Percentiles rank a stretch among this genome's conserved stretches.
Evolutionary conservation across 129 eudicot species (phyloP).

Genomic region (Mikania micrantha): DNA sequence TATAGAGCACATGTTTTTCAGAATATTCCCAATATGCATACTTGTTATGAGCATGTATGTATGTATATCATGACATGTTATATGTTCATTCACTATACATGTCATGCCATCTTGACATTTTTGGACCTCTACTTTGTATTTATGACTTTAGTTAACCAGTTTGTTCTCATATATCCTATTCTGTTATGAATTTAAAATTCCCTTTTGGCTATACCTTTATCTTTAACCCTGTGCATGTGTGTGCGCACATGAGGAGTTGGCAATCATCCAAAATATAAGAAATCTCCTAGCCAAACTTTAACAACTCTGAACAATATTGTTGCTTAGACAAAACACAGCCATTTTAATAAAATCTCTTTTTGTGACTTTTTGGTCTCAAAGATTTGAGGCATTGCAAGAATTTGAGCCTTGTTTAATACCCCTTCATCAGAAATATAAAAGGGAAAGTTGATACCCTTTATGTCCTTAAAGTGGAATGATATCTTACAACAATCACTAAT

Average conservation of each 20-base stretch:
- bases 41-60: not conserved
- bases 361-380: slow-evolving; percentile 36
- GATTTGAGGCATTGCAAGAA: slow-evolving; percentile 30
- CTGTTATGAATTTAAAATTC: not conserved
- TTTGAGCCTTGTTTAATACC: slow-evolving; percentile 18
- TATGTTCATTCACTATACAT: not conserved
- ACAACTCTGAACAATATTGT: slow-evolving; percentile 23
- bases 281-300: slow-evolving; percentile 27
- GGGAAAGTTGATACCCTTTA: not conserved
- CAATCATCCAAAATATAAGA: slow-evolving; percentile 4
- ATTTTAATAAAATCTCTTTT: slow-evolving; percentile 29
- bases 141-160: not conserved
- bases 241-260: slow-evolving; percentile 6
- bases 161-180: not conserved
- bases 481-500: slow-evolving; percentile 30
- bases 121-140: not conserved
- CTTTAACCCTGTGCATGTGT: not conserved
- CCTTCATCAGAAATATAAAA: slow-evolving; percentile 5
- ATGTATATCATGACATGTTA: not conserved
- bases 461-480: slow-evolving; percentile 4
- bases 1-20: slow-evolving; percentile 7
- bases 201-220: not conserved
- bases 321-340: slow-evolving; percentile 29
- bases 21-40: too few species aligned
- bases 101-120: not conserved